phyloP scores from a whole-genome alignment of 306 rosid genomes.

The Pterocarpus macrocarpus region DNA sequence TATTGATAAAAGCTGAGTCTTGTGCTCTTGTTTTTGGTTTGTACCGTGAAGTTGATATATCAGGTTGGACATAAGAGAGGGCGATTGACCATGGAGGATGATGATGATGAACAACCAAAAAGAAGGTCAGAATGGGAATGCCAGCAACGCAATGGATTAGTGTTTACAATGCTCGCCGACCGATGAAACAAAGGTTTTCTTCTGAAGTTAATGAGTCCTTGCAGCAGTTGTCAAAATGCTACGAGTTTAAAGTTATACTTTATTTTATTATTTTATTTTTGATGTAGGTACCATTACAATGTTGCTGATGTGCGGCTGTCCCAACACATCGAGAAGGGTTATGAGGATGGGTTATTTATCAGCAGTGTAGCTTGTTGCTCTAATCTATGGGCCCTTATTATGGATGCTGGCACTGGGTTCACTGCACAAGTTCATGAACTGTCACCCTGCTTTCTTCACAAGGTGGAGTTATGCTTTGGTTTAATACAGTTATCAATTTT shows the following conservation, averaged over 20 bases:
- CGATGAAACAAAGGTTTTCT: slow-evolving; percentile 91
- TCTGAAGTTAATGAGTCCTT: slow-evolving; percentile 34
- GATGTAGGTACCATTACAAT: slow-evolving; percentile 87
- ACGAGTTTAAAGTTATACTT: neutral
- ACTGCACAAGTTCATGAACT: slow-evolving; percentile 81
- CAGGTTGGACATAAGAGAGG: slow-evolving; percentile 89
- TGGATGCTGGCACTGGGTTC: slow-evolving; percentile 97
- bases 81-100: slow-evolving; percentile 75
- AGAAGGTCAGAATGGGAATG: slow-evolving; percentile 86
- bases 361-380: slow-evolving; percentile 79
- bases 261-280: too few species aligned
- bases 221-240: slow-evolving; percentile 1
- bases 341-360: slow-evolving; percentile 80
- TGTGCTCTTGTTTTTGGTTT: neutral
- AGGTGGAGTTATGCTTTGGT: slow-evolving; percentile 55
- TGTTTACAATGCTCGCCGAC: slow-evolving; percentile 84
- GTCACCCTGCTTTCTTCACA: slow-evolving; percentile 79
- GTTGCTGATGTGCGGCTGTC: slow-evolving; percentile 83
- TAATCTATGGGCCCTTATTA: slow-evolving; percentile 88
- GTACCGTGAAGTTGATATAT: slow-evolving; percentile 71
- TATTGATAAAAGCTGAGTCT: slow-evolving; percentile 36
- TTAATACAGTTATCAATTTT: neutral
- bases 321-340: slow-evolving; percentile 87
- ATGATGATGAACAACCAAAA: slow-evolving; percentile 87
- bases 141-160: slow-evolving; percentile 96